Conservation (phyloP, 345 rosid species). For the Eucalyptus cladocalyx region DNA sequence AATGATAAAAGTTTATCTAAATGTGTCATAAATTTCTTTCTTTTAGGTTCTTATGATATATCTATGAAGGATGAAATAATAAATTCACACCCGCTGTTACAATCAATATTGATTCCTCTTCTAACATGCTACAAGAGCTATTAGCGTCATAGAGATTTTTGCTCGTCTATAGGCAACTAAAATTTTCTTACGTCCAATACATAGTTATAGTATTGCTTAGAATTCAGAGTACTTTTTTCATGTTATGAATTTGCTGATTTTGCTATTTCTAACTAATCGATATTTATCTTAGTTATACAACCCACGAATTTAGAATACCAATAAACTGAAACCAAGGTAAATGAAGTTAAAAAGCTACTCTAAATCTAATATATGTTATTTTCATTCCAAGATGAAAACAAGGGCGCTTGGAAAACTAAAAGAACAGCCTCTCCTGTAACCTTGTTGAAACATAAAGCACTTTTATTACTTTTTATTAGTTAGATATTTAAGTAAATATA, state of each 20-base stretch:
- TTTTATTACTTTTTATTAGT: neutral
- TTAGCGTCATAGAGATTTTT: neutral
- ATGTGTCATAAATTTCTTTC: neutral
- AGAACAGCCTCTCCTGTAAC: neutral
- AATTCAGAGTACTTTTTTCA: neutral
- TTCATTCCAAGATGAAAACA: neutral
- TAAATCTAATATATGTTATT: neutral
- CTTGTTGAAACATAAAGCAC: neutral
- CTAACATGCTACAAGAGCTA: neutral
- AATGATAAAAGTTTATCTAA: too few species aligned
- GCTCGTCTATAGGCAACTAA: neutral
- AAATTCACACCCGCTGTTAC: neutral
- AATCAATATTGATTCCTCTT: neutral
- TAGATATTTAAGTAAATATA: neutral
- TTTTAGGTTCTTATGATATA: neutral
- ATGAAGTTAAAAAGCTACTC: neutral
- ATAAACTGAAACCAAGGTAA: neutral
- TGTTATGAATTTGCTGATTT: neutral
- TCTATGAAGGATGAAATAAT: neutral
- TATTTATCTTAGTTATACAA: neutral
- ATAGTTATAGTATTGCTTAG: neutral
- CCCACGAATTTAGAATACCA: neutral
- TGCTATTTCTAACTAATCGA: neutral
- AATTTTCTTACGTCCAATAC: neutral
- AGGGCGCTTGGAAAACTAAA: neutral